These are phyloP conservation scores for Pseudogymnoascus sp. DNA, from an alignment of 2,329 filamentous ascomycete genomes.

Conservation along the genomic window DNA sequence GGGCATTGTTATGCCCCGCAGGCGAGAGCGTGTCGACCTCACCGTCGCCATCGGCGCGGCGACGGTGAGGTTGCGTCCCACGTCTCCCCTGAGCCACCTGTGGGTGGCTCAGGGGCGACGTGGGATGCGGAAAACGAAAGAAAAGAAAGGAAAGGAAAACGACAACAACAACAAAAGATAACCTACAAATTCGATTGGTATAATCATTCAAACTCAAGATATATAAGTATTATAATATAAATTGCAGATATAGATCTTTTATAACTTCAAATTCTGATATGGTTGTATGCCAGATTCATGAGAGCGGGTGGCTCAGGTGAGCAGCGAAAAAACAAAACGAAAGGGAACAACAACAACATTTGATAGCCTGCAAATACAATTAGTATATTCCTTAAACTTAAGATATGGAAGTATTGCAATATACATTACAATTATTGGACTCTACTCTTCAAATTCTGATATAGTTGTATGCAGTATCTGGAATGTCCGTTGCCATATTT, in stretches of 20 bases:
- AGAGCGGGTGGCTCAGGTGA: background rate
- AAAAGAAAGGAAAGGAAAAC: background rate
- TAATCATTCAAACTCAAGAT: background rate
- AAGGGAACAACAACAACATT: background rate
- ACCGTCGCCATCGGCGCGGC: background rate
- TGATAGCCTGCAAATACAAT: background rate
- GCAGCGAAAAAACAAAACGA: background rate
- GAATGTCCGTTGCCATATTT: background rate
- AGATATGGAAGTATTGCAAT: background rate
- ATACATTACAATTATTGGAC: background rate
- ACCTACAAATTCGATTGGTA: background rate
- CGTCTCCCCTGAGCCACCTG: background rate
- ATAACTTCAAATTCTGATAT: background rate
- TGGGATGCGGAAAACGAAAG: background rate
- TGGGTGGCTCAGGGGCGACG: background rate
- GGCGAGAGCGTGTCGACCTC: background rate
- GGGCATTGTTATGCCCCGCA: background rate
- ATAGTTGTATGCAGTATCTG: background rate
- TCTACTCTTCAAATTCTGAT: background rate
- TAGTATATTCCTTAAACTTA: background rate
- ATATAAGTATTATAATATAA: background rate
- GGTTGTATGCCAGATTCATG: background rate
- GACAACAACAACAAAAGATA: background rate
- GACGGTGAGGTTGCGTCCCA: background rate
- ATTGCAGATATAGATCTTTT: background rate